Evolutionary conservation across 306 rosid species (phyloP).

Genomic region (Hippophae tibetana): DNA sequence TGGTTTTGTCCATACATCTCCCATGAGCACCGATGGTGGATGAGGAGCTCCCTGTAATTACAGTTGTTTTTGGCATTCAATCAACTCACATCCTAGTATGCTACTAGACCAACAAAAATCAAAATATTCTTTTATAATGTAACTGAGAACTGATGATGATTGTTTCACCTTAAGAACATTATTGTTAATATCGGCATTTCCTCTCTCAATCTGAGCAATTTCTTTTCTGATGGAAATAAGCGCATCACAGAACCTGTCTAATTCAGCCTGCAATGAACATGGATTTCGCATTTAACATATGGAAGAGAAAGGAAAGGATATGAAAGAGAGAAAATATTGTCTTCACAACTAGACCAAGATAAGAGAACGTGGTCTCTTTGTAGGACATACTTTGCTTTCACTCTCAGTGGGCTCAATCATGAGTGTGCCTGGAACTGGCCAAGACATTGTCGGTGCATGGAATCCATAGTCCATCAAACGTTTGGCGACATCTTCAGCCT

Average conservation of each 20-base stretch:
- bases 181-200: constrained; percentile 72
- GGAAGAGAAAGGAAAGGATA: constrained; percentile 6
- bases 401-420: constrained; percentile 99
- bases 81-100: background rate
- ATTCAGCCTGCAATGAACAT: constrained; percentile 67
- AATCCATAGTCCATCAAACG: constrained; percentile 98
- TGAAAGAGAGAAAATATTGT: background rate
- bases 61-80: constrained; percentile 11
- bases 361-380: background rate
- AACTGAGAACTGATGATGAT: background rate
- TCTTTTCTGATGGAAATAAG: constrained; percentile 88
- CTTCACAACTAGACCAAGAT: background rate
- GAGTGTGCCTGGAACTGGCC: constrained; percentile 99
- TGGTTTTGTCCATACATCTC: constrained; percentile 92
- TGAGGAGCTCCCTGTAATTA: constrained; percentile 83
- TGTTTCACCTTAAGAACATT: constrained; percentile 84
- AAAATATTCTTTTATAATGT: background rate
- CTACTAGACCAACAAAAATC: background rate
- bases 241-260: constrained; percentile 87
- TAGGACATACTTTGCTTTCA: constrained; percentile 79
- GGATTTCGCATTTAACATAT: constrained; percentile 4
- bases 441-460: constrained; percentile 98
- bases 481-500: constrained; percentile 92
- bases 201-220: constrained; percentile 79
- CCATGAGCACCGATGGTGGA: constrained; percentile 97